These are phyloP conservation scores for Talaromyces islandicus DNA, from an alignment of 2,329 filamentous ascomycete species.

Conservation along the genomic window DNA sequence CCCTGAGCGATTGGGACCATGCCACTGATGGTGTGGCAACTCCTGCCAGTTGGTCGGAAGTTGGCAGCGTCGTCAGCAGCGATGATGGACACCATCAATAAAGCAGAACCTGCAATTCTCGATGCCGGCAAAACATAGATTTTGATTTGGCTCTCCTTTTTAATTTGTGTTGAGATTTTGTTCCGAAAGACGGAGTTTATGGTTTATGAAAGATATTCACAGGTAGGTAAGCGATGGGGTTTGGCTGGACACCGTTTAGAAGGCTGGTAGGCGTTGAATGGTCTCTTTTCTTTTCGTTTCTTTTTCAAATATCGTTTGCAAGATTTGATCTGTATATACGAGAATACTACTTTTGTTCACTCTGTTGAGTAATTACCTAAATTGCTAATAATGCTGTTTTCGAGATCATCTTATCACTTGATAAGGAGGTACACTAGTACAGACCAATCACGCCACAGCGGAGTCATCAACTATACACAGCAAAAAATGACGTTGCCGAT, in stretches of 20 bases:
- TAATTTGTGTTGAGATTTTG: background rate
- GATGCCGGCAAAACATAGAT: background rate
- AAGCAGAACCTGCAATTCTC: background rate
- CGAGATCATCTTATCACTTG: background rate
- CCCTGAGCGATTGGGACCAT: constrained; percentile 32
- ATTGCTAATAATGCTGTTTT: background rate
- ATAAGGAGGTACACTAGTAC: background rate
- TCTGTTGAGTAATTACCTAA: background rate
- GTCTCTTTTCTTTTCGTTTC: background rate
- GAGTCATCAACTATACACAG: background rate
- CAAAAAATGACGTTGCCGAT: background rate
- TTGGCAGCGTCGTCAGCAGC: constrained; percentile 38
- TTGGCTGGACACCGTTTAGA: background rate
- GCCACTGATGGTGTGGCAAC: constrained; percentile 28
- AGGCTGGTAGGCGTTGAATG: background rate
- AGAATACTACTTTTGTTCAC: background rate
- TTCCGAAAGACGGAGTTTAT: background rate
- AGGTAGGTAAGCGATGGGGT: background rate
- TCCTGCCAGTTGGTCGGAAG: constrained; percentile 39
- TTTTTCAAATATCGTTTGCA: too few relatives aligned
- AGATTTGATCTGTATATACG: background rate
- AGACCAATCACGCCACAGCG: background rate
- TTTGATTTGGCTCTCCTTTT: background rate
- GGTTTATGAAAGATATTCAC: background rate
- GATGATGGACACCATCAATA: constrained; percentile 25